These are phyloP conservation scores for Clonostachys sp. DNA, from an alignment of 2,329 filamentous ascomycete species.

Conservation along the genomic window DNA sequence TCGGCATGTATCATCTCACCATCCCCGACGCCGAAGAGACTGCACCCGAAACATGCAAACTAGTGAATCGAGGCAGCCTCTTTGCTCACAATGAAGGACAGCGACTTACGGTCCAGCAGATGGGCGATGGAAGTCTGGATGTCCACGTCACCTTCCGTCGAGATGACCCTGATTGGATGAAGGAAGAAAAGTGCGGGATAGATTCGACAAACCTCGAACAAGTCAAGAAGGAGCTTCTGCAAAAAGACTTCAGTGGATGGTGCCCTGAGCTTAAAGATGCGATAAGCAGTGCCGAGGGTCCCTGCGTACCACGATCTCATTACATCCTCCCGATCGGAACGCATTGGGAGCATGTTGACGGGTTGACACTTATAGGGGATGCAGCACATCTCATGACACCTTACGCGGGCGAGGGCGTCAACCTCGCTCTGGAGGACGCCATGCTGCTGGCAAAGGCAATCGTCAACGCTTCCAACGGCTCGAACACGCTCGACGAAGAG, in stretches of 20 bases:
- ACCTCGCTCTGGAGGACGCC: slow-evolving; percentile 51
- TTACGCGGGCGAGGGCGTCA: slow-evolving; percentile 56
- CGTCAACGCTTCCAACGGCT: slow-evolving; percentile 14
- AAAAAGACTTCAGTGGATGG: slow-evolving; percentile 33
- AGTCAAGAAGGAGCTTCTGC: slow-evolving; percentile 26
- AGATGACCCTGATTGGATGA: slow-evolving; percentile 28
- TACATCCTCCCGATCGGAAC: slow-evolving; percentile 48
- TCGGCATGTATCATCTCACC: slow-evolving; percentile 34
- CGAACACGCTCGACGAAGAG: slow-evolving; percentile 21
- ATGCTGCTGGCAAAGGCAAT: slow-evolving; percentile 40
- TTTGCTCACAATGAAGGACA: slow-evolving; percentile 37
- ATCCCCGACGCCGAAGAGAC: slow-evolving; percentile 31
- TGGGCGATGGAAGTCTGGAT: slow-evolving; percentile 43
- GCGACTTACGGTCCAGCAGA: slow-evolving; percentile 28
- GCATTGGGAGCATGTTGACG: slow-evolving; percentile 38
- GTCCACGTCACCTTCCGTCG: slow-evolving; percentile 30
- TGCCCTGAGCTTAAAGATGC: slow-evolving; percentile 31
- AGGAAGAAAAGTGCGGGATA: slow-evolving; percentile 32
- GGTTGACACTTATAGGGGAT: slow-evolving; percentile 53
- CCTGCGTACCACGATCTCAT: slow-evolving; percentile 34
- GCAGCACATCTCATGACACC: slow-evolving; percentile 57
- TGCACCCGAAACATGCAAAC: slow-evolving; percentile 34
- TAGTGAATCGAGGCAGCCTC: slow-evolving; percentile 40
- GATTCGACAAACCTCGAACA: slow-evolving; percentile 31
- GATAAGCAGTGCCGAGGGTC: slow-evolving; percentile 30